A percentile compares a stretch with the other conserved stretches of the same genome.
These are phyloP conservation scores for Prototheca wickerhamii DNA, from an alignment of 163 green algal genomes.

Conservation along the genomic window DNA sequence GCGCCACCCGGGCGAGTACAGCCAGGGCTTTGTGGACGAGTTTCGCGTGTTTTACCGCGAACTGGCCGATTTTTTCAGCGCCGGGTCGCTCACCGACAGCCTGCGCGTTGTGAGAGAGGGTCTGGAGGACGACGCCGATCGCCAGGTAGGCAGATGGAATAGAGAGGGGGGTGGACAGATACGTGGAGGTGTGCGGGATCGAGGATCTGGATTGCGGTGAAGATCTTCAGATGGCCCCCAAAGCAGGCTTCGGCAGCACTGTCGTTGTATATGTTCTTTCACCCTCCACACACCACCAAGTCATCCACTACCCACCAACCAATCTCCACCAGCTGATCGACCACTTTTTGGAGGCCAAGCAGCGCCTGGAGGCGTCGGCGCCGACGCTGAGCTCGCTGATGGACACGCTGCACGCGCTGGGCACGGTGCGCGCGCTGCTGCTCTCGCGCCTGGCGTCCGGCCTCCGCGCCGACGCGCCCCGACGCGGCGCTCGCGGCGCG, in stretches of 20 bases:
- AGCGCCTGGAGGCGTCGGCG: constrained; percentile 30
- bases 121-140: background rate
- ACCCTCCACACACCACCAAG: too few species aligned
- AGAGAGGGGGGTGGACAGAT: too few species aligned
- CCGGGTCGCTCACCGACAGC: constrained; percentile 37
- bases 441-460: constrained; percentile 54
- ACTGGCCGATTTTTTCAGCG: constrained; percentile 97
- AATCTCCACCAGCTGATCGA: constrained; percentile 33
- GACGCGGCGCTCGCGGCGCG: constrained; percentile 78
- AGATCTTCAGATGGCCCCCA: too few species aligned
- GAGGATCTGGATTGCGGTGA: too few species aligned
- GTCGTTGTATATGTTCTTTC: too few species aligned
- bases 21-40: constrained; percentile 60
- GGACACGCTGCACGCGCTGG: constrained; percentile 52
- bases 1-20: constrained; percentile 37
- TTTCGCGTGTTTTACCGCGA: constrained; percentile 77
- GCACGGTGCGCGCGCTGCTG: constrained; percentile 55
- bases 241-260: too few species aligned
- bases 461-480: constrained; percentile 83
- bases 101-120: background rate
- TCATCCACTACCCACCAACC: background rate
- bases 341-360: constrained; percentile 52
- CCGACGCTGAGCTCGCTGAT: constrained; percentile 38
- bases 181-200: too few species aligned
- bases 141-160: too few species aligned